Evolutionary conservation across 1,284 basidiomycete genomes (phyloP).

Genomic region (Rhodotorula sp.): DNA sequence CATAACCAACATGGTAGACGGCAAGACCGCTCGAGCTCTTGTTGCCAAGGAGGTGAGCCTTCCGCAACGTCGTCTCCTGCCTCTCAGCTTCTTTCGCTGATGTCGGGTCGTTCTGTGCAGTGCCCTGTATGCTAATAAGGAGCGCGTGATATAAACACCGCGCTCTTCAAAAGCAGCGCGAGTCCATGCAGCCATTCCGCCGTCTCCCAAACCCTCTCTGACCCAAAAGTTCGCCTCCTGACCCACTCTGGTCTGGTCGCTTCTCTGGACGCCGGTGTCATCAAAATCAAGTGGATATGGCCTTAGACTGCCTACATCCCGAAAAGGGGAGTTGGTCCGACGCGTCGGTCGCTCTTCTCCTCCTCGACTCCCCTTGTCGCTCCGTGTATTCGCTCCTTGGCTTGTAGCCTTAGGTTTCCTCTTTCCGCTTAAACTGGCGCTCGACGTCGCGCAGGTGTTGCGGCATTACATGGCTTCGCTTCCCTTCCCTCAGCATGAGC

Average conservation of each 20-base stretch:
- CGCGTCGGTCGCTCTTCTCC: background rate
- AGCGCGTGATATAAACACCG: slow-evolving; percentile 24
- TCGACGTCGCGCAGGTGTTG: too few species aligned
- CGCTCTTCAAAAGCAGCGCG: slow-evolving; percentile 22
- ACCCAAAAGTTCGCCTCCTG: background rate
- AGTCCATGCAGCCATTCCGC: background rate
- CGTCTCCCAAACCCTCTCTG: too few species aligned
- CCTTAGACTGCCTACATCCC: background rate
- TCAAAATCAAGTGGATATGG: background rate
- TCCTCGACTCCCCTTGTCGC: background rate
- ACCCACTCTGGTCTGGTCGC: background rate
- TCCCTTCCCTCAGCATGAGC: too few species aligned
- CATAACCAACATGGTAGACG: slow-evolving; percentile 16
- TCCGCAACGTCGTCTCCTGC: background rate
- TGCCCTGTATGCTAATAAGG: slow-evolving; percentile 19
- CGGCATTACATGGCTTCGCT: too few species aligned
- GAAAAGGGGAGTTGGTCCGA: too few species aligned
- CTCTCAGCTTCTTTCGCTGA: background rate
- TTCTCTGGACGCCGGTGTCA: background rate
- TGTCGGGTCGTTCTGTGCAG: background rate
- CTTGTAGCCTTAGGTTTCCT: too few species aligned
- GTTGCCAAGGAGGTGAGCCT: slow-evolving; percentile 21
- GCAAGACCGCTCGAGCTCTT: slow-evolving; percentile 17
- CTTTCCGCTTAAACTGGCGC: too few species aligned
- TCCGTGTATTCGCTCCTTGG: too few species aligned